Evolutionary conservation across 768 basidiomycete species (phyloP).

Genomic region (Chalciporus piperatus): DNA sequence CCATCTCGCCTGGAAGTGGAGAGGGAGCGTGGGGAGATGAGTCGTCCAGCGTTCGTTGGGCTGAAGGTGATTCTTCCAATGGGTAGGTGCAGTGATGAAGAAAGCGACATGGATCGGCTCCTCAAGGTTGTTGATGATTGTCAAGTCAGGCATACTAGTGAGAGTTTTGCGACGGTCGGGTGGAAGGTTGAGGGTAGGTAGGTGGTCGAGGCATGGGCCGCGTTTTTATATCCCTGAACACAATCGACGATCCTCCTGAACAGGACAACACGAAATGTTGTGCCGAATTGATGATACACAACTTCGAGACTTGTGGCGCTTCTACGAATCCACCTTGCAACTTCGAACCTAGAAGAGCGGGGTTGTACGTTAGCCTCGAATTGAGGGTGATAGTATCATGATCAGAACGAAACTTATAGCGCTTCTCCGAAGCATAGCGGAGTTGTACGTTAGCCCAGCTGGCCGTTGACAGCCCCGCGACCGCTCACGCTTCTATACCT

Average conservation of each 20-base stretch:
- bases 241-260: background rate
- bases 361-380: too few species aligned
- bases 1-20: conserved; percentile 16
- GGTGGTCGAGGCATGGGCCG: background rate
- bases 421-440: too few species aligned
- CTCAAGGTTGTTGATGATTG: conserved; percentile 17
- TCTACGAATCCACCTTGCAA: too few species aligned
- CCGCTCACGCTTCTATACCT: too few species aligned
- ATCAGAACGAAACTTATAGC: too few species aligned
- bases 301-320: too few species aligned
- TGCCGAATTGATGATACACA: too few species aligned
- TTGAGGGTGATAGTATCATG: too few species aligned
- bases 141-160: conserved; percentile 15
- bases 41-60: conserved; percentile 18
- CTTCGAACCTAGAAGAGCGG: too few species aligned
- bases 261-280: background rate
- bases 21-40: conserved; percentile 7
- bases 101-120: conserved; percentile 21
- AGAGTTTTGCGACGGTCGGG: background rate
- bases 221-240: background rate
- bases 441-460: too few species aligned
- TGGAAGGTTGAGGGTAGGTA: background rate
- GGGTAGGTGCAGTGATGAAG: conserved; percentile 11
- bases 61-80: conserved; percentile 19
- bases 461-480: too few species aligned